Evolutionary conservation across 805 yeast genomes (phyloP).

Genomic region (Suhomyces sp.): DNA sequence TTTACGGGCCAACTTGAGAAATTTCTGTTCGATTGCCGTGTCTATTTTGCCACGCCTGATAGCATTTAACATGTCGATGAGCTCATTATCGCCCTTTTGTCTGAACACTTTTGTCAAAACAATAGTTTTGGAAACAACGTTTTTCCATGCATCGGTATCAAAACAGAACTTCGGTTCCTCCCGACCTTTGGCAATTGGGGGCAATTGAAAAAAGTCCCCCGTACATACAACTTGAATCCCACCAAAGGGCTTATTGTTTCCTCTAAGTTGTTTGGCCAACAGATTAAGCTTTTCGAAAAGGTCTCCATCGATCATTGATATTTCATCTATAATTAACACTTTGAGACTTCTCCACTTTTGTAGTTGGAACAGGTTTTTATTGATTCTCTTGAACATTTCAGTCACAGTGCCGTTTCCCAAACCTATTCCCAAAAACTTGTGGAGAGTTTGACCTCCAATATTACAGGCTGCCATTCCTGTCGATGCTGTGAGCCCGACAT

Average conservation of each 20-base stretch:
- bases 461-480: slow-evolving; percentile 96
- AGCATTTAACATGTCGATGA: slow-evolving; percentile 76
- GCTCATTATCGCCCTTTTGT: slow-evolving; percentile 74
- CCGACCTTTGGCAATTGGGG: slow-evolving; percentile 62
- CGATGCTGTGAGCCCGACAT: slow-evolving; percentile 88
- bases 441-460: slow-evolving; percentile 87
- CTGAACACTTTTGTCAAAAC: slow-evolving; percentile 79
- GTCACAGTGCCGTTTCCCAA: slow-evolving; percentile 56
- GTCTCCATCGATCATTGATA: slow-evolving; percentile 87
- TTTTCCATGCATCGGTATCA: slow-evolving; percentile 68
- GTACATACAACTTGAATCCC: slow-evolving; percentile 87
- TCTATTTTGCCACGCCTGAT: slow-evolving; percentile 71
- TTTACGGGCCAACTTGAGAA: slow-evolving; percentile 55
- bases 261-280: slow-evolving; percentile 59
- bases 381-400: slow-evolving; percentile 47
- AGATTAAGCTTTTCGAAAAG: slow-evolving; percentile 72
- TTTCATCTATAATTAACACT: slow-evolving; percentile 84
- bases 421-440: slow-evolving; percentile 84
- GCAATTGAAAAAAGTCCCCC: slow-evolving; percentile 96
- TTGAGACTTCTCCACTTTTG: slow-evolving; percentile 64
- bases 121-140: slow-evolving; percentile 61
- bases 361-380: slow-evolving; percentile 39
- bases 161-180: slow-evolving; percentile 59
- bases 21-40: slow-evolving; percentile 44
- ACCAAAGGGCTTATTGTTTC: slow-evolving; percentile 71